Base-by-base conservation (phyloP, 306 rosid species). In the Prosopis cineraria region DNA sequence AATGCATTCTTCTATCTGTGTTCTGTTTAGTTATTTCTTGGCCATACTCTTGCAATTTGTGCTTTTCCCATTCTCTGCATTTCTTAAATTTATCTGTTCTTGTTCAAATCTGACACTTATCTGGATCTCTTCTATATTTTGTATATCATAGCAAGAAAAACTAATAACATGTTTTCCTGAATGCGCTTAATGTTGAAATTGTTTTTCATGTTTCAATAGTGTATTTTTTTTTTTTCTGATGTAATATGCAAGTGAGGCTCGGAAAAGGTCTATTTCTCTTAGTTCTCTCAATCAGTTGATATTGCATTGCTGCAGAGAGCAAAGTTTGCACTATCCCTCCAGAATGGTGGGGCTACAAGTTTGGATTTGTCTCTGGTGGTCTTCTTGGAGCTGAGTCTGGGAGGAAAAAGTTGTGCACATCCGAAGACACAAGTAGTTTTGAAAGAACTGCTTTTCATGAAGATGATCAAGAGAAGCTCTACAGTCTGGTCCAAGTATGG, bases 391-490 rank as follows among this genome's bases (percentile, higher is more conserved):
- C 99, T 4, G 90, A 85, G 72, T 84, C 80, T 25, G 91, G 78
- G 81, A 90, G 86, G 85, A 93, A 64, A 66, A 86, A 75, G 67
- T 59, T 70, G 45, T 52, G 41, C 60, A 59, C 34, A 44, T 64
- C 84, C 68, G 86, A 75, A 58, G 83, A 58, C 59, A 63, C 68
- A 20, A 73, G 85, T 66, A 39, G 19, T 70, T 80, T 59, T 41
- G 87, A 84, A 82, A 96, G 99, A 84, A 87, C 85, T 36, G 89
- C 83, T 27, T 96, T 96, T 85, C 80, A 37, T 39, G 99, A 93
- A 86, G 88, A 96, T 72, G 99, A 96, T 89, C 99, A 96, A 85
- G 99, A 91, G 81, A 90, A 88, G 68, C 93, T 96, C 40, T 96
- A 96, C 91, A 86, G 91, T 2, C 88, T 96, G 47, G 99, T 96